Base-by-base conservation (phyloP, 306 rosid genomes). In the Castanea mollissima region DNA sequence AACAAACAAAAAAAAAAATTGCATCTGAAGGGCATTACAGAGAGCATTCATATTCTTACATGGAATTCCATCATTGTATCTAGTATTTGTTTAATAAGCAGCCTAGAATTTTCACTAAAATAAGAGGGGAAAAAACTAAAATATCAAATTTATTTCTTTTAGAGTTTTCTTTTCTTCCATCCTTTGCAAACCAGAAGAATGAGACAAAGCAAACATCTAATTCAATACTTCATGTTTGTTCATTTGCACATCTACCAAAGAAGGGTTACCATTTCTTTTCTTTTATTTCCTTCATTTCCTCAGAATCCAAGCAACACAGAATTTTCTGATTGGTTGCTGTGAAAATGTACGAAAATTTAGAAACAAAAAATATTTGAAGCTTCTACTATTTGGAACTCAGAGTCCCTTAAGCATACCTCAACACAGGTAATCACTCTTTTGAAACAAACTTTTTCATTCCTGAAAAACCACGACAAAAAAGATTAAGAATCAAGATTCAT, bases 31-130 rank as follows among this genome's bases (percentile, higher is more conserved):
- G 73, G 52, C 73, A 70, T 64, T 69, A 71, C 52, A 83, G 73
- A 73, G 83, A 87, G 84, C 83, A 85, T 86, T 80, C 83, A 84
- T 4, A 71, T 57, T 78, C 89, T 57, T 77, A 72, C 21, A 34
- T 71, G 84, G 81, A 74, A 83, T 59, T 86, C 89, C 85, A 80
- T 62, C 77, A 71, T 82, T 71, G 74, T 71, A 56, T 65, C 41
- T 41, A 78, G 58, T 74, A 49, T 80, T 82, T 58, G 11, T 46
- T 19, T 21, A 25, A 31, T 25, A 15, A 31, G 4, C 72, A 7
- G 52, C 2, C 72, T 4, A 68, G 15, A 19, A 68, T 65, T 21
- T 49, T 71, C 44, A 32, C 55, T 55, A 58, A 25, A 51, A 32
- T 35, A 60, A 12, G 60, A 16, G 57, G 4, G 74, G 14, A 67